Percentiles rank a stretch among this genome's conserved stretches.
Conservation (phyloP, 2,329 filamentous ascomycete species). For the Cladophialophora yegresii region DNA sequence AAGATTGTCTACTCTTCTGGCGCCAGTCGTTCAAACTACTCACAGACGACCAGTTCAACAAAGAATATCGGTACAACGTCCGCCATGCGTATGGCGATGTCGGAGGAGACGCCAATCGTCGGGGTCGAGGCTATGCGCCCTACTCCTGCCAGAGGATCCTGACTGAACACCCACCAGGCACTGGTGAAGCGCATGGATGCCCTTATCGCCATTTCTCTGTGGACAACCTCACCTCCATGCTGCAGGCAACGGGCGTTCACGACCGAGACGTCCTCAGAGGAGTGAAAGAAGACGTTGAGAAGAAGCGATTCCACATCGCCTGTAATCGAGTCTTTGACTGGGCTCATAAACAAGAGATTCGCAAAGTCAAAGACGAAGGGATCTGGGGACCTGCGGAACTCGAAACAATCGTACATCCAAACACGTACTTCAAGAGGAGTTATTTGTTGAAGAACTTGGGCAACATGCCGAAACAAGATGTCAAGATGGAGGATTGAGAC, state of each 20-base stretch:
- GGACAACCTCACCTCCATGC: conserved; percentile 77
- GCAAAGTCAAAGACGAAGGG: conserved; percentile 72
- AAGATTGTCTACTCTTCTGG: conserved; percentile 93
- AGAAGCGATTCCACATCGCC: conserved; percentile 87
- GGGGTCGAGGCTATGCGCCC: conserved; percentile 83
- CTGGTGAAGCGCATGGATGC: conserved; percentile 91
- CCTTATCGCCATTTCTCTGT: conserved; percentile 89
- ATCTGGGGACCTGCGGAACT: conserved; percentile 73
- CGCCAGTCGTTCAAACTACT: conserved; percentile 79
- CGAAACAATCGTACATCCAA: conserved; percentile 95
- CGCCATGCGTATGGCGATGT: conserved; percentile 95
- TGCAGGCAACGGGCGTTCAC: conserved; percentile 76
- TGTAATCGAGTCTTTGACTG: conserved; percentile 96
- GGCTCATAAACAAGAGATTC: conserved; percentile 76
- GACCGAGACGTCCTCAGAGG: conserved; percentile 76
- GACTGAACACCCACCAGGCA: conserved; percentile 80
- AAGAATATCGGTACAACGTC: conserved; percentile 96
- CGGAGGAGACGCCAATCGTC: conserved; percentile 83
- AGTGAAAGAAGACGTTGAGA: conserved; percentile 85
- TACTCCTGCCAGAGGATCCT: conserved; percentile 95
- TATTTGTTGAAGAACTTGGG: conserved; percentile 81
- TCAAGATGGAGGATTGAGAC: conserved; percentile 53
- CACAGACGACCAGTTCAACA: conserved; percentile 93
- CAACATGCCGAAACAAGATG: conserved; percentile 54
- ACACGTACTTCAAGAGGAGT: conserved; percentile 96